phyloP scores from a whole-genome alignment of 306 rosid species.

The Prunus campanulata region DNA sequence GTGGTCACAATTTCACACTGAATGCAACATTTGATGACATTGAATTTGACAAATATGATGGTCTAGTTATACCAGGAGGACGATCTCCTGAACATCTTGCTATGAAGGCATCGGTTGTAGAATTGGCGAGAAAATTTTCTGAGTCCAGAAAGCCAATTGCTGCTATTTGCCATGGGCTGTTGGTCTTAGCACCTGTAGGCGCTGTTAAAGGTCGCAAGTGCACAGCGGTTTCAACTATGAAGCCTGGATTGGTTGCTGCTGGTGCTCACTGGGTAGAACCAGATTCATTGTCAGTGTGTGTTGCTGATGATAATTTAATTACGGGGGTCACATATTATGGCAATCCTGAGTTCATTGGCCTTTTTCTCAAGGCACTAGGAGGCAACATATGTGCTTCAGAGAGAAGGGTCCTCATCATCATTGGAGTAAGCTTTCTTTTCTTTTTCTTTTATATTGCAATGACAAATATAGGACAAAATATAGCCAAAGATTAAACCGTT shows the following conservation, averaged over 20 bases:
- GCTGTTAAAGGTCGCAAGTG: constrained; percentile 55
- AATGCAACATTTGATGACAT: constrained; percentile 80
- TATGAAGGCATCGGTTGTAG: constrained; percentile 40
- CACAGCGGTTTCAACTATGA: constrained; percentile 51
- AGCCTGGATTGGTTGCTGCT: constrained; percentile 60
- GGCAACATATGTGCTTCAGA: constrained; percentile 4
- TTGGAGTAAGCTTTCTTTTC: constrained; percentile 57
- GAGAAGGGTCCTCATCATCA: constrained; percentile 67
- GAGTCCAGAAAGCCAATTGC: constrained; percentile 57
- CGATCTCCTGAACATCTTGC: constrained; percentile 89
- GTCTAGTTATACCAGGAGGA: constrained; percentile 74
- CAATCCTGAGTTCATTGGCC: constrained; percentile 40
- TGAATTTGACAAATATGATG: constrained; percentile 55
- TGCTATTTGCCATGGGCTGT: constrained; percentile 66
- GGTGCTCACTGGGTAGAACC: constrained; percentile 43
- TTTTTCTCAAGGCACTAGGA: too few species aligned
- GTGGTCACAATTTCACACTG: constrained; percentile 79
- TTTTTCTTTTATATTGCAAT: background rate
- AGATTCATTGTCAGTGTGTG: constrained; percentile 28
- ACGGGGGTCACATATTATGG: constrained; percentile 53
- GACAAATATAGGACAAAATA: too few species aligned
- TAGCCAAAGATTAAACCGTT: too few species aligned
- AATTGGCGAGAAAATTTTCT: constrained; percentile 49
- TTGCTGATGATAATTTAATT: constrained; percentile 69
- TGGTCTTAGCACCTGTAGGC: constrained; percentile 90